phyloP scores from a whole-genome alignment of 164 flowering plant species.

The Cinnamomum micranthum region DNA sequence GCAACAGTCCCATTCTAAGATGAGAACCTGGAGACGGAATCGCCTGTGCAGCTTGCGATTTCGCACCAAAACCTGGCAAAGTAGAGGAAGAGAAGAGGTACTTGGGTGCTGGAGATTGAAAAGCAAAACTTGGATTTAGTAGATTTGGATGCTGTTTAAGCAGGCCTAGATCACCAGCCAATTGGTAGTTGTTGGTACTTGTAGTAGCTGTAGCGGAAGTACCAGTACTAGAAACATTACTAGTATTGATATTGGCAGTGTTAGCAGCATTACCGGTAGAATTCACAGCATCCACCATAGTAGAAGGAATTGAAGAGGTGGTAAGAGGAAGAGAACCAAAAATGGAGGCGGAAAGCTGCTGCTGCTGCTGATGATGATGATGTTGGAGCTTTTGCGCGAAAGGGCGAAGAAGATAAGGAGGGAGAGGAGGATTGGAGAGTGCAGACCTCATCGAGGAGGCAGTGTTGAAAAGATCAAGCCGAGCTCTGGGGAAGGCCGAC shows the following conservation, averaged over 20 bases:
- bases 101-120: slow-evolving; percentile 5
- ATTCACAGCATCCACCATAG: slow-evolving; percentile 12
- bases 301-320: slow-evolving; percentile 14
- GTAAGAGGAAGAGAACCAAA: not conserved
- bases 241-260: not conserved
- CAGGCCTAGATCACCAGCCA: slow-evolving; percentile 26
- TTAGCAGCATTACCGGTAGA: slow-evolving; percentile 4
- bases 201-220: not conserved
- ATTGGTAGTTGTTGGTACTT: slow-evolving; percentile 13
- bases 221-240: not conserved
- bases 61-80: slow-evolving; percentile 11
- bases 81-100: slow-evolving; percentile 11
- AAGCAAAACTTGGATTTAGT: slow-evolving; percentile 27
- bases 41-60: slow-evolving; percentile 9
- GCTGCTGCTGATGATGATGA: slow-evolving; percentile 2
- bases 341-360: slow-evolving; percentile 1
- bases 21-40: slow-evolving; percentile 4
- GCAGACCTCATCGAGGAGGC: slow-evolving; percentile 22
- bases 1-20: slow-evolving; percentile 10
- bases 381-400: slow-evolving; percentile 39
- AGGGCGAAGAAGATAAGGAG: slow-evolving; percentile 44
- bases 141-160: slow-evolving; percentile 21
- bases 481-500: slow-evolving; percentile 34
- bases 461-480: slow-evolving; percentile 47
- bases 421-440: slow-evolving; percentile 13